Base-by-base conservation (phyloP, 2,329 filamentous ascomycete species). In the Zalaria obscura region DNA sequence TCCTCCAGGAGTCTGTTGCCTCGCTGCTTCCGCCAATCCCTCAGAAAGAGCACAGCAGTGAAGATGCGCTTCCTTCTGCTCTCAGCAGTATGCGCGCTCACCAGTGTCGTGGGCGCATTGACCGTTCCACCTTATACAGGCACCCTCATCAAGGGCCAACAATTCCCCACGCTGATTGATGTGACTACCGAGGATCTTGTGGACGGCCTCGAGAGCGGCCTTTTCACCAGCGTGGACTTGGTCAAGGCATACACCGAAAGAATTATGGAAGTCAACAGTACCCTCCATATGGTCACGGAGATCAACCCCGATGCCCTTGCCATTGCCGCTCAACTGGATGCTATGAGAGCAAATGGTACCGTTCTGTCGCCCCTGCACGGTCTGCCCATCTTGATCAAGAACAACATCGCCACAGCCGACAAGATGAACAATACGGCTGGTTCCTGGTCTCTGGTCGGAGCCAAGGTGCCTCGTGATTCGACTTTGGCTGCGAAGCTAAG, bases 331-430 rank as follows among this genome's bases (percentile, higher is more conserved):
- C 34, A 44, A 9, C 27, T 45, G 26, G 46, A 48, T 41, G 39
- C 54, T 8, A 64, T 73, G 50, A 62, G 73, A 11, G 57, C 56
- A 18, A 61, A 59, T 49, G 70, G 71, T 1, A 67, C 55, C 5
- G 45, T 63, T 11, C 54, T 68, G 39, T 68, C 72, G 0, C 73
- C 74, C 2, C 62, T 80, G 0, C 76, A 82, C 52, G 78, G 78
- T 4, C 67, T 82, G 3, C 78, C 78, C 0, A 70, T 82, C 25
- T 58, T 81, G 4, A 65, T 82, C 59, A 83, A 83, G 55, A 73
- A 79, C 58, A 80, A 78, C 52, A 79, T 83, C 38, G 76, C 71
- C 9, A 81, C 77, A 0, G 54, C 59, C 2, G 76, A 81, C 52
- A 55, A 64, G 44, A 77, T 80, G 74, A 70, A 76, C 51, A 80